These are phyloP conservation scores for Bimuria novae-zelandiae DNA, from an alignment of 2,329 filamentous ascomycete species.

Conservation along the genomic window DNA sequence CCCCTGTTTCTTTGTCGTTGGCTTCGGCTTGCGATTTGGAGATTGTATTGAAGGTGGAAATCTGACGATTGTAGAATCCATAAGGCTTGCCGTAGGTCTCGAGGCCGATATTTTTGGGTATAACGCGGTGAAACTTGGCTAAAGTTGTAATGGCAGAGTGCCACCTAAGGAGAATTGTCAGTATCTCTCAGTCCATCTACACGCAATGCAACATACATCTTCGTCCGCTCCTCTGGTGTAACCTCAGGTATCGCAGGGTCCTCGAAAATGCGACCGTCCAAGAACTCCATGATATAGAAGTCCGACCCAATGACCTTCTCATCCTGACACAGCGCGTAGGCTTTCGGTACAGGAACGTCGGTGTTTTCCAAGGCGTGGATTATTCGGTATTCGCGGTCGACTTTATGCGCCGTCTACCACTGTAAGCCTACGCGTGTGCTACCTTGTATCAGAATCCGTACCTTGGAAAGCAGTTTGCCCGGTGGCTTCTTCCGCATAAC, in stretches of 20 bases:
- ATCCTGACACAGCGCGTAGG: slow-evolving; percentile 87
- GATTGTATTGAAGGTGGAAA: slow-evolving; percentile 80
- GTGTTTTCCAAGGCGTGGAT: slow-evolving; percentile 80
- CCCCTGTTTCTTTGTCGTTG: slow-evolving; percentile 75
- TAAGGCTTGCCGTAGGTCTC: slow-evolving; percentile 71
- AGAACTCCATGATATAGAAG: slow-evolving; percentile 97
- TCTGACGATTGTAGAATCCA: slow-evolving; percentile 85
- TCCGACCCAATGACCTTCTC: slow-evolving; percentile 78
- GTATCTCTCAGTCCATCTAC: background rate
- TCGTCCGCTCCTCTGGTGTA: slow-evolving; percentile 67
- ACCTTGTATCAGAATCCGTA: background rate
- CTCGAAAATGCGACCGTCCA: slow-evolving; percentile 91
- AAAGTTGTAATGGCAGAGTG: slow-evolving; percentile 80
- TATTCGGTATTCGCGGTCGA: slow-evolving; percentile 93
- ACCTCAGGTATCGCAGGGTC: slow-evolving; percentile 81
- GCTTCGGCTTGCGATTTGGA: slow-evolving; percentile 76
- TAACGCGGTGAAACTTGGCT: slow-evolving; percentile 80
- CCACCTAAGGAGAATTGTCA: slow-evolving; percentile 63
- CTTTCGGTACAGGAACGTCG: slow-evolving; percentile 82
- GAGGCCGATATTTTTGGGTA: slow-evolving; percentile 69
- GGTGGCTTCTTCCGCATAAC: slow-evolving; percentile 98
- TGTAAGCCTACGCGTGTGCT: background rate
- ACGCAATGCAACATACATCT: slow-evolving; percentile 59
- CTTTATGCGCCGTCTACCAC: slow-evolving; percentile 85
- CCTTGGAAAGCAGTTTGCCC: slow-evolving; percentile 78